Evolutionary conservation across 345 rosid species (phyloP).

Genomic region (Eucalyptus brandiana): DNA sequence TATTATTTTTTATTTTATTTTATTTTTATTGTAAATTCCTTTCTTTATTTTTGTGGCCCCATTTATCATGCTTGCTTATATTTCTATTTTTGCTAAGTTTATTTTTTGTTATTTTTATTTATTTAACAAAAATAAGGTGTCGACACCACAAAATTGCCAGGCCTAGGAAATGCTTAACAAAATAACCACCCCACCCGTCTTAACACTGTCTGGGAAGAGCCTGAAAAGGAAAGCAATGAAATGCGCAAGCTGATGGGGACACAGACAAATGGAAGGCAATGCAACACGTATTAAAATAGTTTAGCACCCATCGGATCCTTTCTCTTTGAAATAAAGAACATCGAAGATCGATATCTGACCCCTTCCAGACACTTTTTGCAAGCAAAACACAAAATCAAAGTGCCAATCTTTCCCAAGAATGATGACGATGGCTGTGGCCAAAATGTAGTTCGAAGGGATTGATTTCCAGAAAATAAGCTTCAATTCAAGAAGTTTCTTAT

Average conservation of each 20-base stretch:
- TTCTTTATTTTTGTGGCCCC: too few species aligned
- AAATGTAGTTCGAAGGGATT: background rate
- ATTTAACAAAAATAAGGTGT: too few species aligned
- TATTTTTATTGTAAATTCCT: too few species aligned
- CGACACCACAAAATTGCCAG: too few species aligned
- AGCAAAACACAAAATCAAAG: background rate
- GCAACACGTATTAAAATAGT: background rate
- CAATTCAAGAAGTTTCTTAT: background rate
- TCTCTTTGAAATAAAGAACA: background rate
- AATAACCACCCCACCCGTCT: too few species aligned
- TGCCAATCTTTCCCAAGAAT: background rate
- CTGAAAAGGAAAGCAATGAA: background rate
- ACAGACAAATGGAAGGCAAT: background rate
- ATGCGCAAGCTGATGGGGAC: background rate
- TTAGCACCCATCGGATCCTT: background rate
- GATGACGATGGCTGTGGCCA: background rate
- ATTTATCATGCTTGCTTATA: too few species aligned
- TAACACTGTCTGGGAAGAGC: too few species aligned
- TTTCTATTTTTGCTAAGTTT: too few species aligned
- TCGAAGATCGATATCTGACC: background rate
- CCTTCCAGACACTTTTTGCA: background rate
- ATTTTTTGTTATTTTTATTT: too few species aligned
- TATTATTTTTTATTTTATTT: too few species aligned
- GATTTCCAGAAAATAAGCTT: background rate
- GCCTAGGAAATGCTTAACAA: too few species aligned